Conservation (phyloP, 2,329 filamentous ascomycete genomes). For the Aspergillus novoparasiticus region DNA sequence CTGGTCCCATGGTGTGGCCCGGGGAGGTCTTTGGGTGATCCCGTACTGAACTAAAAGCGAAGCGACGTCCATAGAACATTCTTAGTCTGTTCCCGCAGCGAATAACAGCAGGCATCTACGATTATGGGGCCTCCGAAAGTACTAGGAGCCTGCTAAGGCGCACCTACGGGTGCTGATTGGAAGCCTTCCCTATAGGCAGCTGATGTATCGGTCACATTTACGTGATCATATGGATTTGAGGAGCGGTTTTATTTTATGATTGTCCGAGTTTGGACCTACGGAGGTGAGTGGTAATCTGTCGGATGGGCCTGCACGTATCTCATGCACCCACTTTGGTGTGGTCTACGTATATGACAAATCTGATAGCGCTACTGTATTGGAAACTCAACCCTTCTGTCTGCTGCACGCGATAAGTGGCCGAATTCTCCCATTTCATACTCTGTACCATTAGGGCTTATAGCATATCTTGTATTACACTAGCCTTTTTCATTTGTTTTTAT, state of each 20-base stretch:
- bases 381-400: background rate
- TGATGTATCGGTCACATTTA: conserved; percentile 5
- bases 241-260: conserved; percentile 2
- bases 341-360: conserved; percentile 9
- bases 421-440: background rate
- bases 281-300: background rate
- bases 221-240: background rate
- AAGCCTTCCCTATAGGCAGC: background rate
- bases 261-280: conserved; percentile 1
- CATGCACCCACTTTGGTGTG: conserved; percentile 8
- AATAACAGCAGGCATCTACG: conserved; percentile 1
- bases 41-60: conserved; percentile 13
- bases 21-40: conserved; percentile 17
- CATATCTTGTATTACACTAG: background rate
- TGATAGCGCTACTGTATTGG: conserved; percentile 5
- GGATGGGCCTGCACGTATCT: conserved; percentile 2
- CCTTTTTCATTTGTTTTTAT: background rate
- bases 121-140: background rate
- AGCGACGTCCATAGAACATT: conserved; percentile 23
- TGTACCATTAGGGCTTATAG: background rate
- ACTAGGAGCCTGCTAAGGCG: conserved; percentile 9
- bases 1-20: conserved; percentile 15
- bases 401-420: background rate
- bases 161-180: conserved; percentile 8
- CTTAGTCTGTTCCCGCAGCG: conserved; percentile 21